Percentiles rank a stretch among this genome's conserved stretches.
Evolutionary conservation across 23 red algal genomes (phyloP).

Genomic region (Gracilaria domingensis): DNA sequence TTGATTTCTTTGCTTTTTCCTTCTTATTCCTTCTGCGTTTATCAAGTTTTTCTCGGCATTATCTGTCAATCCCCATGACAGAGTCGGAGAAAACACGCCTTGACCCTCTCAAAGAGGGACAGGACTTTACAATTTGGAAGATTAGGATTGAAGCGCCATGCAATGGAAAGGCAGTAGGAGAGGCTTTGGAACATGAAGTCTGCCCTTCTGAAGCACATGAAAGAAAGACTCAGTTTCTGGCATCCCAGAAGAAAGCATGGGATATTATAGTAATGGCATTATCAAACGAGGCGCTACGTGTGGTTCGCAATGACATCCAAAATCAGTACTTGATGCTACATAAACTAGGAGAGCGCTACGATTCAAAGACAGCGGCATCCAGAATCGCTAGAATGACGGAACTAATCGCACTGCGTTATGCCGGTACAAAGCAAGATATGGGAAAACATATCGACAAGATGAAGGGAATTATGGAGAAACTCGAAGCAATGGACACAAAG

Average conservation of each 20-base stretch:
- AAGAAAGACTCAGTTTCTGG: background rate
- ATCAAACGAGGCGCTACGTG: constrained; percentile 18
- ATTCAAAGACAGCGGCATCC: constrained; percentile 21
- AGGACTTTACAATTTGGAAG: constrained; percentile 16
- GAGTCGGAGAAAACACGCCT: constrained; percentile 20
- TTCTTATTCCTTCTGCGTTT: too few relatives aligned
- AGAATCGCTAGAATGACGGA: constrained; percentile 28
- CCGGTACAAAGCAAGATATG: background rate
- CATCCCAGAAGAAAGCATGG: constrained; percentile 7
- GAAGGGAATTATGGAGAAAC: constrained; percentile 28
- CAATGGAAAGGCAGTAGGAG: background rate
- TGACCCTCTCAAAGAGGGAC: constrained; percentile 17
- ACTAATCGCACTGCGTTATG: background rate
- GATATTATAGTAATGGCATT: constrained; percentile 28
- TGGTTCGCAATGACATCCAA: background rate
- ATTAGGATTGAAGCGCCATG: constrained; percentile 28
- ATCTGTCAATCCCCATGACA: constrained; percentile 11
- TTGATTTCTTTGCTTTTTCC: background rate
- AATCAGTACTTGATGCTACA: constrained; percentile 16
- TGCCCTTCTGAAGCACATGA: background rate
- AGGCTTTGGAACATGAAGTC: background rate
- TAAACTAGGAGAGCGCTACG: constrained; percentile 25
- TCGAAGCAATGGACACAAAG: constrained; percentile 3
- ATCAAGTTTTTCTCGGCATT: background rate
- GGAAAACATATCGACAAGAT: constrained; percentile 32